A percentile compares a stretch with the other conserved stretches of the same genome.
These are phyloP conservation scores for Coniferiporia sulphurascens DNA, from an alignment of 1,284 basidiomycete species.

Conservation along the genomic window DNA sequence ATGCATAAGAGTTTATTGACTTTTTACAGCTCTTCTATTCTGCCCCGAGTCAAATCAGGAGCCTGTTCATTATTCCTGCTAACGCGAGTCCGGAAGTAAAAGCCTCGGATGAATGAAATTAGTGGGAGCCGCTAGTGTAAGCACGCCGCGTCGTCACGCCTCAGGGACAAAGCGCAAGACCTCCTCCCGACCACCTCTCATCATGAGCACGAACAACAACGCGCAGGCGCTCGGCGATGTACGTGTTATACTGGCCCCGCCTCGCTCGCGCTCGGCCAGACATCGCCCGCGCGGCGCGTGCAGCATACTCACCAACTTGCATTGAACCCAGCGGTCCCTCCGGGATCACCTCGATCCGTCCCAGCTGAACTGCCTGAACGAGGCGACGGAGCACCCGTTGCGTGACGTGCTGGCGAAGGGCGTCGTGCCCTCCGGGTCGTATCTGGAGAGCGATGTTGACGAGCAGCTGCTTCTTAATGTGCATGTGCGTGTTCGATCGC, in stretches of 20 bases:
- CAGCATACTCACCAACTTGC: too few species aligned
- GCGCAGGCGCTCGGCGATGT: neutral
- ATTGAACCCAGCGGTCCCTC: conserved; percentile 1
- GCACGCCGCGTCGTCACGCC: neutral
- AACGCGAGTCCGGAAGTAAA: too few species aligned
- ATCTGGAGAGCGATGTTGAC: conserved; percentile 76
- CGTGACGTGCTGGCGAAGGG: conserved; percentile 53
- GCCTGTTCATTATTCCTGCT: too few species aligned
- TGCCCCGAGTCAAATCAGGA: too few species aligned
- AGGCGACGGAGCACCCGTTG: conserved; percentile 54
- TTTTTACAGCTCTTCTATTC: too few species aligned
- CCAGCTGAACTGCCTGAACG: conserved; percentile 76
- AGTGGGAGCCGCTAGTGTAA: neutral
- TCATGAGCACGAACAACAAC: neutral
- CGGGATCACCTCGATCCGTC: conserved; percentile 43
- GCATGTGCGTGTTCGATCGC: conserved; percentile 41
- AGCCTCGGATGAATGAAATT: too few species aligned
- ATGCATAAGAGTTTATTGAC: too few species aligned
- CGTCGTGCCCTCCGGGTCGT: conserved; percentile 43
- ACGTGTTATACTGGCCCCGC: neutral
- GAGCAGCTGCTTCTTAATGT: conserved; percentile 73
- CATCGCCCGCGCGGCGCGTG: neutral
- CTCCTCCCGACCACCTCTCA: neutral
- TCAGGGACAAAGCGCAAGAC: neutral
- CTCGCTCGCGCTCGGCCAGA: neutral